Base-by-base conservation (phyloP, 2,329 filamentous ascomycete species). In the Orbilia oligospora region DNA sequence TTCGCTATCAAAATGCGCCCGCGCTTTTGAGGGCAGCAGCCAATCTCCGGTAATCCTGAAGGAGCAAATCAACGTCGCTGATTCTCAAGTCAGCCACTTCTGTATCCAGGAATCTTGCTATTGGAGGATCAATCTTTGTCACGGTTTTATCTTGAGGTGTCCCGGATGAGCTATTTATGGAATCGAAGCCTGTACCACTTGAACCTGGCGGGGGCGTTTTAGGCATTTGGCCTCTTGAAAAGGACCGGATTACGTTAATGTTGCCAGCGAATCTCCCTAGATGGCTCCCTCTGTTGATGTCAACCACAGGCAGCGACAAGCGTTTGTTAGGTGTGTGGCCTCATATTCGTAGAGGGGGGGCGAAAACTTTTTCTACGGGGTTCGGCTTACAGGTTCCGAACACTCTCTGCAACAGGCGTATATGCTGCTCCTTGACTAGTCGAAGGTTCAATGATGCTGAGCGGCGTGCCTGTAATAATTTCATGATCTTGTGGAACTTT, bases 241-340 rank as follows among this genome's bases (percentile, higher is more conserved):
- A 77, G 27, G 53, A 71, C n/a, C 73, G 73, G 14, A 79, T 79
- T 14, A 79, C 76, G 56, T 79, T 79, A 14, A 79, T 79, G 38
- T 79, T 79, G 14, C 76, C 70, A 9, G 76, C 76, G 36, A 79
- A 73, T 70, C 76, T 79, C 18, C 76, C 76, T 22, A 79, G 24
- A 10, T 79, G 76, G 10, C 24, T 70, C 5, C 68, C 76, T 33
- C 68, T 70, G 22, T 68, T 5, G 9, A 18, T 27, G 9, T 5
- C 14, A 49, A 64, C 36, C 36, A 16, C 6, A 9, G 14, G 8
- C 12, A 38, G 61, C 20, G 20, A 44, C 20, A 49, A 24, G 14
- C 0, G 3, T 1, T 14, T 33, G 49, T 58, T 70, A 73, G 38
- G 18, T 41, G 0, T 38, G 3, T 22, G 9, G n/a, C 10, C 48